Base-by-base conservation (phyloP, 2,329 filamentous ascomycete genomes). In the Hymenoscyphus occultus region DNA sequence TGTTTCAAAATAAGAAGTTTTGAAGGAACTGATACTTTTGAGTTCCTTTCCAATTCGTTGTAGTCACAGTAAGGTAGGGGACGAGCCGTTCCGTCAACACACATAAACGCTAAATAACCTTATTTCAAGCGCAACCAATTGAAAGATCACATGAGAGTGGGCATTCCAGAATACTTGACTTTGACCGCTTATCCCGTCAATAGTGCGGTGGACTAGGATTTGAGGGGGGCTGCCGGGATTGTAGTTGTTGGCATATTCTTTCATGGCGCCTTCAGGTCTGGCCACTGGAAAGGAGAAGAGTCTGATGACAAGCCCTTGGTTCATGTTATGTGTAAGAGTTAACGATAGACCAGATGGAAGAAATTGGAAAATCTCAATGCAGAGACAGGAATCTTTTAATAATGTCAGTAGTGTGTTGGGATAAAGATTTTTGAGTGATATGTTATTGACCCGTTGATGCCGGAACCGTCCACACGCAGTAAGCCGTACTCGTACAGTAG, bases 81-180 rank as follows among this genome's bases (percentile, higher is more conserved):
- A 32, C 54, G 54, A 32, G 54, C 54, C 54, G 54, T 16, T n/a
- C 54, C 54, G 54, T 22, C 54, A 57, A 57, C 54, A 57, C 35
- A 28, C 54, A 57, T 57, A 57, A 57, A 16, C 54, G 54, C 54
- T 57, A 22, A 35, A 9, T n/a, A 48, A 19, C 19, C 7, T 45
- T 14, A 45, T 28, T 28, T 28, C 28, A 3, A 3, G 28, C 28
- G 28, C 28, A 28, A 28, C 28, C 28, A 28, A 28, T 28, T 28
- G 28, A 28, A 28, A 28, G 28, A 28, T 28, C 28, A 28, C 28
- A 28, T 28, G 28, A 28, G 28, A 28, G 28, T 28, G 28, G 28
- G 28, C 28, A 28, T 22, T n/a, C 19, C n/a, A 28, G 19, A n/a
- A 10, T 5, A 3, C 12, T 22, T 13, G 19, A 10, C 9, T 22